Conservation (phyloP, 2,329 filamentous ascomycete species). For the Clonostachys rhizophaga region DNA sequence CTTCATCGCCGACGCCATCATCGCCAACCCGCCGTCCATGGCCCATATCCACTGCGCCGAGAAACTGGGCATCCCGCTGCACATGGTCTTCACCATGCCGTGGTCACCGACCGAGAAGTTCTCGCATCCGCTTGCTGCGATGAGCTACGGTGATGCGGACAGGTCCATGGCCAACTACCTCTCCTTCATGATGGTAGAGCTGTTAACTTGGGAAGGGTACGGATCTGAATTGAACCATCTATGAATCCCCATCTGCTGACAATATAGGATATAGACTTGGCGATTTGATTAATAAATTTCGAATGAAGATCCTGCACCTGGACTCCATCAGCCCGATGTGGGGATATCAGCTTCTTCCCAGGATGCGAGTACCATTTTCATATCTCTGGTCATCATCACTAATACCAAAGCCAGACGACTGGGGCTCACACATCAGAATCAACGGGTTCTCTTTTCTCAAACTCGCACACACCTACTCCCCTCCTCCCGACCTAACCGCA, state of each 20-base stretch:
- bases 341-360: conserved; percentile 59
- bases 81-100: conserved; percentile 96
- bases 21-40: conserved; percentile 96
- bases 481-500: conserved; percentile 44
- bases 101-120: conserved; percentile 96
- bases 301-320: conserved; percentile 51
- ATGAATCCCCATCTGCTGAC: conserved; percentile 1
- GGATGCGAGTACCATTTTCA: conserved; percentile 60
- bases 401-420: conserved; percentile 60
- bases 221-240: not conserved
- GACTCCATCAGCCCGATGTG: conserved; percentile 56
- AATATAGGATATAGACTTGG: conserved; percentile 39
- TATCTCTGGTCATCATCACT: conserved; percentile 68
- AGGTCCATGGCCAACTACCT: conserved; percentile 71
- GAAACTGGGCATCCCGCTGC: conserved; percentile 87
- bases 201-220: conserved; percentile 69
- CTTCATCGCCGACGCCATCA: conserved; percentile 85
- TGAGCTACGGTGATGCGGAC: conserved; percentile 22
- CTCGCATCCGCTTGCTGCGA: conserved; percentile 65
- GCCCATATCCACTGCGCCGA: conserved; percentile 96
- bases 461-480: conserved; percentile 22
- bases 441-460: conserved; percentile 12
- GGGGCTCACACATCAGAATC: conserved; percentile 40
- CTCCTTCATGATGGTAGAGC: conserved; percentile 92
- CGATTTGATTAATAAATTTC: conserved; percentile 68